Evolutionary conservation across 208 protist genomes (phyloP), one percentile per base, ranked within the genome.

Genomic region (Trypanosoma boissoni): DNA sequence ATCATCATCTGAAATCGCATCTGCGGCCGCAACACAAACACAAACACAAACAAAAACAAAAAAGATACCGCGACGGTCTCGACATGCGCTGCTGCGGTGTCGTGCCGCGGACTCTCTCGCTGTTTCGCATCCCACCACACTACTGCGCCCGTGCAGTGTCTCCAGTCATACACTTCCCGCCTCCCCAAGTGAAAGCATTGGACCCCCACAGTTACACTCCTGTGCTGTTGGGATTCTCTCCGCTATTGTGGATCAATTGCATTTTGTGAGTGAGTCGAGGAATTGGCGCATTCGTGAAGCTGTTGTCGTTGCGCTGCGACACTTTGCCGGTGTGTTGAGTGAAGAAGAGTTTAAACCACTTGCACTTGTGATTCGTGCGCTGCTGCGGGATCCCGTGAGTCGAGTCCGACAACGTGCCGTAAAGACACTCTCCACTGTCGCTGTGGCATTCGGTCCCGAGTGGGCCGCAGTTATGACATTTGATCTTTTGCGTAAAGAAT

Each of bases 251-350:
- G 58, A 67, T 5, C 62, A 74, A 31, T 55, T 92, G 8, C 58
- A 67, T 48, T 31, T 41, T 50, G 76, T 88, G 26, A 77, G 80
- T 21, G 73, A 77, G 48, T 80, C 85, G 3, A 65, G 65, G 31
- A 92, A 84, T 68, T 92, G 86, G 83, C 78, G 83, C 29, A 65
- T 86, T 42, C 81, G 86, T 41, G 70, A 88, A 28, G 72, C 75
- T 8, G 74, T 79, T 3, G 74, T 84, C 21, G 58, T 65, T 39
- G 63, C 56, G 2, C 28, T 85, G 45, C 72, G 74, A 12, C 62
- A 78, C 73, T 86, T 92, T 49, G 70, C 67, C 27, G 42, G 51
- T 6, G 71, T 77, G 18, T 52, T 89, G 12, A 57, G 45, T 9
- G 32, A 57, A 5, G 73, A 84, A n/a, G 43, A 75, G 43, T 92